Percentiles rank a stretch among this genome's conserved stretches.
Evolutionary conservation across 2,329 filamentous ascomycete genomes (phyloP).

Genomic region (Aspergillus transmontanensis): DNA sequence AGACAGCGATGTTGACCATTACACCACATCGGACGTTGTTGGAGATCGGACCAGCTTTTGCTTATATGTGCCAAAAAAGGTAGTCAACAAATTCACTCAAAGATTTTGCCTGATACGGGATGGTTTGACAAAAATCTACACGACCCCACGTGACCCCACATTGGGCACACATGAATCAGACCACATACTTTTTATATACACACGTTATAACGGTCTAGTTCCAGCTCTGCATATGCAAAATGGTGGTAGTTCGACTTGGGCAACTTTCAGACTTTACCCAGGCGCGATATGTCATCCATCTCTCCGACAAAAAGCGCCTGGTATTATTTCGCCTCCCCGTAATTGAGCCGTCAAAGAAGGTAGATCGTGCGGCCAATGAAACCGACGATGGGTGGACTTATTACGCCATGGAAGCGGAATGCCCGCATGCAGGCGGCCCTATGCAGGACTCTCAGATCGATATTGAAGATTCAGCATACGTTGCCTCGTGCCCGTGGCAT

Average conservation of each 20-base stretch:
- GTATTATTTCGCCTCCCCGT: constrained; percentile 50
- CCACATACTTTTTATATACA: not conserved
- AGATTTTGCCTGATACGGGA: not conserved
- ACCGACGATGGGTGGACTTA: constrained; percentile 47
- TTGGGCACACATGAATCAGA: not conserved
- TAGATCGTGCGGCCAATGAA: constrained; percentile 30
- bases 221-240: constrained; percentile 4
- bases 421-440: constrained; percentile 50
- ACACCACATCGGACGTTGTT: not conserved
- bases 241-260: constrained; percentile 30
- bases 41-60: accelerated
- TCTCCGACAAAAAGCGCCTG: constrained; percentile 49
- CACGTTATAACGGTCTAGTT: not conserved
- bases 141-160: not conserved
- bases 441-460: constrained; percentile 51
- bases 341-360: constrained; percentile 37
- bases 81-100: not conserved
- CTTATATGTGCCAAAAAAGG: too few species aligned
- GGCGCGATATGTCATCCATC: constrained; percentile 46
- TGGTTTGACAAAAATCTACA: not conserved
- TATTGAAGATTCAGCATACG: constrained; percentile 52
- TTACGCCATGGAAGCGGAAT: constrained; percentile 53
- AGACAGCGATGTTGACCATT: constrained; percentile 6
- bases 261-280: constrained; percentile 38
- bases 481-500: constrained; percentile 53